Evolutionary conservation across 345 rosid genomes (phyloP).

Genomic region (Hibiscus trionum): DNA sequence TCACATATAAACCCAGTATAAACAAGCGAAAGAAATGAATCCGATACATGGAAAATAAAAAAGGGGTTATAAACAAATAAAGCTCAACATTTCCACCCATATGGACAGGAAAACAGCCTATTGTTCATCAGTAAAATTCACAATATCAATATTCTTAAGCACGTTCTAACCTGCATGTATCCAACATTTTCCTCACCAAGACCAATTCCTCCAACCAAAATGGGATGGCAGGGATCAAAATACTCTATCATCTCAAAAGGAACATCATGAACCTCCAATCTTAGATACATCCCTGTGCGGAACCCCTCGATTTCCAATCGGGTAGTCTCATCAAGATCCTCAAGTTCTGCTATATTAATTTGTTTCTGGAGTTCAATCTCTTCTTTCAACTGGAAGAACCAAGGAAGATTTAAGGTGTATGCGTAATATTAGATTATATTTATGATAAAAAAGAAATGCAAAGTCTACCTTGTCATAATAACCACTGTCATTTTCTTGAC

Average conservation of each 20-base stretch:
- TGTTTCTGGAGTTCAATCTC: slow-evolving; percentile 74
- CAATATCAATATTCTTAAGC: background rate
- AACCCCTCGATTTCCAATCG: slow-evolving; percentile 84
- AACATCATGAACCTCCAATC: slow-evolving; percentile 86
- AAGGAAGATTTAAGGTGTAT: background rate
- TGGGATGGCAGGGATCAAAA: slow-evolving; percentile 86
- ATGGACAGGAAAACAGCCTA: background rate
- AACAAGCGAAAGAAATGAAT: background rate
- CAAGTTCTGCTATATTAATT: slow-evolving; percentile 65
- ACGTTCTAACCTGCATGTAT: slow-evolving; percentile 80
- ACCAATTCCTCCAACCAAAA: slow-evolving; percentile 84
- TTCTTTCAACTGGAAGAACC: slow-evolving; percentile 65
- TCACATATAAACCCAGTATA: background rate
- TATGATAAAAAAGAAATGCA: background rate
- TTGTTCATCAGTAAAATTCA: background rate
- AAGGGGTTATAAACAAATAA: background rate
- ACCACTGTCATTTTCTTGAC: slow-evolving; percentile 56
- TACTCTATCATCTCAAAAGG: slow-evolving; percentile 89
- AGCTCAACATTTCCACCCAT: background rate
- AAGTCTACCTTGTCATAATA: slow-evolving; percentile 61
- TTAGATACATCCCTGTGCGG: slow-evolving; percentile 67
- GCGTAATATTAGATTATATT: background rate
- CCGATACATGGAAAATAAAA: background rate
- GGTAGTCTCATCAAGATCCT: slow-evolving; percentile 71
- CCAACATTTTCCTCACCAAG: slow-evolving; percentile 85